phyloP scores from a whole-genome alignment of 2,329 filamentous ascomycete species.

The Aureobasidium sp. region DNA sequence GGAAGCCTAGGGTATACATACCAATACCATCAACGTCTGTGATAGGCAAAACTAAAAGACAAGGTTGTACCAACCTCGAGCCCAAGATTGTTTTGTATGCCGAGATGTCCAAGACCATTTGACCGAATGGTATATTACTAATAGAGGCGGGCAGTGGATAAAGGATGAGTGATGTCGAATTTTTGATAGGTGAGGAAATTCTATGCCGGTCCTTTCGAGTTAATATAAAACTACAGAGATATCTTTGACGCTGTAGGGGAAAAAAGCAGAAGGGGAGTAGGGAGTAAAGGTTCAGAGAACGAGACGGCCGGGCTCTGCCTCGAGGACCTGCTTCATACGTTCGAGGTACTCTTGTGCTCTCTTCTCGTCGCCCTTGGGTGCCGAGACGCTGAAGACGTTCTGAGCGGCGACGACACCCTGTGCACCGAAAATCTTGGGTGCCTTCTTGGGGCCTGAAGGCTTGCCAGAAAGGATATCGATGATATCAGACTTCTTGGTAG shows the following conservation, averaged over 20 bases:
- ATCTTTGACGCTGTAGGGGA: conserved; percentile 11
- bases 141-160: not conserved
- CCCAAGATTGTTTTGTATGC: too few relatives aligned
- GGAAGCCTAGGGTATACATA: too few relatives aligned
- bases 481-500: conserved; percentile 58
- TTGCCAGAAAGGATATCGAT: conserved; percentile 66
- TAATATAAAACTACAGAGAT: conserved; percentile 12
- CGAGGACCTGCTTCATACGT: conserved; percentile 74
- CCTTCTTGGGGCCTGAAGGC: conserved; percentile 25
- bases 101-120: too few relatives aligned
- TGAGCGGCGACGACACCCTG: conserved; percentile 39
- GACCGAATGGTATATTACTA: too few relatives aligned
- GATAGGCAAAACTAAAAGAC: too few relatives aligned
- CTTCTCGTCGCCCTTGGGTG: conserved; percentile 72
- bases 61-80: too few relatives aligned
- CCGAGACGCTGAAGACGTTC: conserved; percentile 76
- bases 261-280: not conserved
- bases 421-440: conserved; percentile 19
- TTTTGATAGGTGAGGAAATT: not conserved
- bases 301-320: conserved; percentile 68
- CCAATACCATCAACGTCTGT: too few relatives aligned
- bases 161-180: not conserved
- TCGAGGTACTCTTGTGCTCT: conserved; percentile 75
- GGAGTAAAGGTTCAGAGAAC: conserved; percentile 41
- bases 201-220: conserved; percentile 8